phyloP scores from a whole-genome alignment of 1,139 yeast species.

The Eremothecium cymbalariae region DNA sequence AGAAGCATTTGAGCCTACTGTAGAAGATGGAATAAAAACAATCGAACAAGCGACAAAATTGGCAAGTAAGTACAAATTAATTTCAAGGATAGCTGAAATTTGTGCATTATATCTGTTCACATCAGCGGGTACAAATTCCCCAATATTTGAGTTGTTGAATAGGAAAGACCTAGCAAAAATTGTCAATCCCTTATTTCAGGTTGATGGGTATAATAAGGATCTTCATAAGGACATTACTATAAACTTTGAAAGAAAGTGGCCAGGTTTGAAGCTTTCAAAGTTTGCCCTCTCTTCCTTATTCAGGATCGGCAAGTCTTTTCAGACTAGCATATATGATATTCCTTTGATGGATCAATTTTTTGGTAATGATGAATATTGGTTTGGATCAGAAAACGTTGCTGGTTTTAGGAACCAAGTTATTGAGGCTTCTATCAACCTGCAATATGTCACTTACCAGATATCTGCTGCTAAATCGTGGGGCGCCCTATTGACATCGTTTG shows the following conservation, averaged over 20 bases:
- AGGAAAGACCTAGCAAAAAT: conserved; percentile 34
- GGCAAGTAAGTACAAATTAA: conserved; percentile 49
- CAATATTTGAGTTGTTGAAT: conserved; percentile 41
- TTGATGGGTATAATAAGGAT: conserved; percentile 38
- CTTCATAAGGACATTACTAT: conserved; percentile 40
- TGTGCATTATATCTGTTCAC: conserved; percentile 67
- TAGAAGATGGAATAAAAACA: conserved; percentile 11
- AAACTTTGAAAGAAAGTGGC: conserved; percentile 45
- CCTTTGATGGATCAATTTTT: conserved; percentile 56
- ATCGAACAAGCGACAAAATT: conserved; percentile 34
- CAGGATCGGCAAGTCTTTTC: conserved; percentile 44
- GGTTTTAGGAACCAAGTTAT: conserved; percentile 47
- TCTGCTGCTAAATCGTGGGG: conserved; percentile 70
- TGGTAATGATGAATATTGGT: conserved; percentile 44
- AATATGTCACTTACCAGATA: conserved; percentile 59
- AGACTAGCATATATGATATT: conserved; percentile 51
- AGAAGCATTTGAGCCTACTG: conserved; percentile 21
- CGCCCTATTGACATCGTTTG: conserved; percentile 61
- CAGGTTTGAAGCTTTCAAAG: conserved; percentile 41
- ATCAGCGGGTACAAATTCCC: conserved; percentile 38
- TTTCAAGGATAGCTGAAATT: conserved; percentile 65
- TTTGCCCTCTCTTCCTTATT: conserved; percentile 45
- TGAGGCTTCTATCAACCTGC: conserved; percentile 55
- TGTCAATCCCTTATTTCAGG: conserved; percentile 33
- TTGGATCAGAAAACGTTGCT: conserved; percentile 24